Evolutionary conservation across 768 basidiomycete species (phyloP).

Genomic region (Jaapia argillacea): DNA sequence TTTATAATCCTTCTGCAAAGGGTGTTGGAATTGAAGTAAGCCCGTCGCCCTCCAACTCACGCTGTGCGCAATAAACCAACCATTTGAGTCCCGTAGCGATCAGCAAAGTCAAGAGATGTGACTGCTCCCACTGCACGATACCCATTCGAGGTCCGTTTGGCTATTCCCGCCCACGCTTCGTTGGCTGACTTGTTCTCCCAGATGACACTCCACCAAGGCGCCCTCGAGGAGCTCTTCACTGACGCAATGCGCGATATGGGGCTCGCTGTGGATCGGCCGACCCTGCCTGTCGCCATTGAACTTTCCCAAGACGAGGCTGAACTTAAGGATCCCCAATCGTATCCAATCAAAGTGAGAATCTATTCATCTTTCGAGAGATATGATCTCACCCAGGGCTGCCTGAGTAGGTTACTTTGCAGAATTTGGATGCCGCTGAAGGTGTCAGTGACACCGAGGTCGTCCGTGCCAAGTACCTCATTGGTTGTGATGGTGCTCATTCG

Average conservation of each 20-base stretch:
- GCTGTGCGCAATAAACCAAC: not conserved
- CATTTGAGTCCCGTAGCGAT: conserved; percentile 36
- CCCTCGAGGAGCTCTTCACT: not conserved
- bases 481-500: conserved; percentile 26
- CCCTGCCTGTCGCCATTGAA: not conserved
- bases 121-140: conserved; percentile 45
- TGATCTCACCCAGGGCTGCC: not conserved
- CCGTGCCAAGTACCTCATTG: conserved; percentile 24
- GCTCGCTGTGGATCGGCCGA: not conserved
- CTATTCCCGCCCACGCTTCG: too few relatives aligned
- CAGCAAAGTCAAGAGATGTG: conserved; percentile 47
- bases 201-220: not conserved
- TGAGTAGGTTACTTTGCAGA: conserved; percentile 5
- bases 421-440: conserved; percentile 11
- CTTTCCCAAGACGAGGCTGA: conserved; percentile 7
- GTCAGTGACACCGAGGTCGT: conserved; percentile 12
- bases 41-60: not conserved
- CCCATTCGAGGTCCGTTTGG: conserved; percentile 33
- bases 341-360: conserved; percentile 8
- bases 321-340: conserved; percentile 6
- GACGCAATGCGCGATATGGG: not conserved
- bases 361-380: not conserved
- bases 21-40: conserved; percentile 45
- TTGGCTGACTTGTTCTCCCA: too few relatives aligned
- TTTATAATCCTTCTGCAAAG: conserved; percentile 52